A percentile compares a stretch with the other conserved stretches of the same genome.
phyloP scores from a whole-genome alignment of 192 early-diverging fungal genomes.

The Coemansia sp. region DNA sequence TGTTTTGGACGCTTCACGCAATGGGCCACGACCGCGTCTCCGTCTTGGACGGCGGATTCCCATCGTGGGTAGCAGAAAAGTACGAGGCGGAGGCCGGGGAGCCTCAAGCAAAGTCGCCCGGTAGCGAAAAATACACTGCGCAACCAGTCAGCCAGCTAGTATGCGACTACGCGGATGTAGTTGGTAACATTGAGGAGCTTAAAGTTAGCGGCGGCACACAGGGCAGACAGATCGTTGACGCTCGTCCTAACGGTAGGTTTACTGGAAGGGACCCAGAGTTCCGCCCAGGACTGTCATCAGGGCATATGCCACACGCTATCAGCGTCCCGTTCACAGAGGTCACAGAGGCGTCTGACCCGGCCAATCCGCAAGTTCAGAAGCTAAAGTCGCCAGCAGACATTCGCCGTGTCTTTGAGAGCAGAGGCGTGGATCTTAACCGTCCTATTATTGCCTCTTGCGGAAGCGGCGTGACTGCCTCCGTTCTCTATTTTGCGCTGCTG shows the following conservation, averaged over 20 bases:
- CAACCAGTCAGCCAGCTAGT: slow-evolving; percentile 44
- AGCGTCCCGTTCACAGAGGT: slow-evolving; percentile 73
- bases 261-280: slow-evolving; percentile 78
- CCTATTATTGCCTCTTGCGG: slow-evolving; percentile 84
- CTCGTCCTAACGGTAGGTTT: slow-evolving; percentile 60
- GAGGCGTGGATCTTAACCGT: slow-evolving; percentile 68
- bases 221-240: slow-evolving; percentile 68
- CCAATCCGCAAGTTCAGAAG: slow-evolving; percentile 37
- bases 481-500: slow-evolving; percentile 80
- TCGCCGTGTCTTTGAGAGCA: slow-evolving; percentile 60
- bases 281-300: slow-evolving; percentile 72
- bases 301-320: slow-evolving; percentile 82
- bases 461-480: slow-evolving; percentile 84
- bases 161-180: slow-evolving; percentile 61
- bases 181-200: slow-evolving; percentile 58
- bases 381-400: slow-evolving; percentile 58
- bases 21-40: slow-evolving; percentile 83
- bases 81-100: slow-evolving; percentile 28
- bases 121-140: slow-evolving; percentile 21
- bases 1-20: slow-evolving; percentile 76
- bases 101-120: slow-evolving; percentile 23
- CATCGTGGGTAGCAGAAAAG: slow-evolving; percentile 68
- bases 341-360: slow-evolving; percentile 35
- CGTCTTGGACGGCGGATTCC: slow-evolving; percentile 88
- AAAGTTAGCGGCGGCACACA: slow-evolving; percentile 24